Evolutionary conservation across 805 yeast genomes (phyloP), one percentile per base, ranked within the genome.

Genomic region (Starmerella roubikii): DNA sequence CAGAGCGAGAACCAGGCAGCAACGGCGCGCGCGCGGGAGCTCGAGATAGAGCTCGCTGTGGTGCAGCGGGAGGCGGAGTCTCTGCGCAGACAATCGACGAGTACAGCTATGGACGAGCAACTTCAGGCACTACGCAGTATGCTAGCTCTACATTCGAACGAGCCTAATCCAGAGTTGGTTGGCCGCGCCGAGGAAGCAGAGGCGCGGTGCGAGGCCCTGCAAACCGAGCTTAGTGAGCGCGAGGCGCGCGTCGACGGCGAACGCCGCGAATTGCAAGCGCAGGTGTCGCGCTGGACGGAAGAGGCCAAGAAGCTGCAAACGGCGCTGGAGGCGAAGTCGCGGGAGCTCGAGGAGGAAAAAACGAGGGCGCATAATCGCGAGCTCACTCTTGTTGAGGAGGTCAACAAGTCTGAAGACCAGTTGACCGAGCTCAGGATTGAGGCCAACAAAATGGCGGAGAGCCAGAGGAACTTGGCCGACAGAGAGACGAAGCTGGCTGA

Each of bases 301-400:
- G 27, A 38, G 24, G 26, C 41, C 9, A 22, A 20, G 6, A 35
- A 38, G 18, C 34, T 32, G 8, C 39, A 35, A n/a, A n/a, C n/a
- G n/a, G n/a, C n/a, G n/a, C n/a, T n/a, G n/a, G n/a, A n/a, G n/a
- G n/a, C n/a, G n/a, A n/a, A n/a, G n/a, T n/a, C n/a, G n/a, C n/a
- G n/a, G n/a, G n/a, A n/a, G n/a, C n/a, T n/a, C n/a, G n/a, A n/a
- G n/a, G n/a, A n/a, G n/a, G n/a, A n/a, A n/a, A n/a, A n/a, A n/a
- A n/a, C n/a, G n/a, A n/a, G n/a, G n/a, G n/a, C n/a, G n/a, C n/a
- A n/a, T 40, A 32, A 30, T 52, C 30, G 44, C 32, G 41, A 40
- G 31, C 53, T 47, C 0, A 42, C 49, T 16, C 44, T 56, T 35
- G 39, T 48, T 11, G 53, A 42, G 15, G 50, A 47, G 22, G 52